Conservation (phyloP, 352 stramenopile species). For the Pythium graminicola region DNA sequence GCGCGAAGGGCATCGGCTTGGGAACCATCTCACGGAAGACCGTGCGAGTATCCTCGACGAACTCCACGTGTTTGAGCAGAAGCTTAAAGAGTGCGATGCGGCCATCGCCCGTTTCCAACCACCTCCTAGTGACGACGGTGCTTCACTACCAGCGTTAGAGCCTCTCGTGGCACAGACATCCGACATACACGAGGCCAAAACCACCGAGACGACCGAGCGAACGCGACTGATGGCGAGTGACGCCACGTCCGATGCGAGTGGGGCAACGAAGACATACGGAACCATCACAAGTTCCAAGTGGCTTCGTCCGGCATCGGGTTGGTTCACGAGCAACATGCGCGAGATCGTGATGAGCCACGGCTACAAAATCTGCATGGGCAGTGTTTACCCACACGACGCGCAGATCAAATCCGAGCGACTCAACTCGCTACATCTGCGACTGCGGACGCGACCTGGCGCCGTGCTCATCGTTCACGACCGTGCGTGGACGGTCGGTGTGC, state of each 20-base stretch:
- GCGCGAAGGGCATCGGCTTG: slow-evolving; percentile 63
- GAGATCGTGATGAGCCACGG: slow-evolving; percentile 61
- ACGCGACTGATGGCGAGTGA: slow-evolving; percentile 18
- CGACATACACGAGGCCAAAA: background rate
- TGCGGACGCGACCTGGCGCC: slow-evolving; percentile 53
- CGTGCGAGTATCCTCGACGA: slow-evolving; percentile 71
- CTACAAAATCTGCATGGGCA: slow-evolving; percentile 83
- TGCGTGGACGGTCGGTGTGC: slow-evolving; percentile 68
- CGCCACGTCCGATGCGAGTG: background rate
- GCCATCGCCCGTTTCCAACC: slow-evolving; percentile 48
- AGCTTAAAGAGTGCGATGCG: slow-evolving; percentile 69
- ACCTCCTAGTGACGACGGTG: background rate
- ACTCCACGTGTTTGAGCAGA: slow-evolving; percentile 76
- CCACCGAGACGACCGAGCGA: background rate
- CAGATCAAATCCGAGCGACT: slow-evolving; percentile 68
- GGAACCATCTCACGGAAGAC: slow-evolving; percentile 81
- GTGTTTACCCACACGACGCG: slow-evolving; percentile 81
- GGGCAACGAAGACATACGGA: background rate
- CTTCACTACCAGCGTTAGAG: background rate
- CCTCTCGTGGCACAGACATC: background rate
- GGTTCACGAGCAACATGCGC: slow-evolving; percentile 79
- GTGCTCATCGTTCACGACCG: slow-evolving; percentile 84
- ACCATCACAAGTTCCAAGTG: slow-evolving; percentile 33
- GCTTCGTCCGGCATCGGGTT: slow-evolving; percentile 76
- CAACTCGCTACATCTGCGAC: slow-evolving; percentile 54